Conservation (phyloP, 225 moss, liverwort and hornwort genomes). For the Neckera pumila region DNA sequence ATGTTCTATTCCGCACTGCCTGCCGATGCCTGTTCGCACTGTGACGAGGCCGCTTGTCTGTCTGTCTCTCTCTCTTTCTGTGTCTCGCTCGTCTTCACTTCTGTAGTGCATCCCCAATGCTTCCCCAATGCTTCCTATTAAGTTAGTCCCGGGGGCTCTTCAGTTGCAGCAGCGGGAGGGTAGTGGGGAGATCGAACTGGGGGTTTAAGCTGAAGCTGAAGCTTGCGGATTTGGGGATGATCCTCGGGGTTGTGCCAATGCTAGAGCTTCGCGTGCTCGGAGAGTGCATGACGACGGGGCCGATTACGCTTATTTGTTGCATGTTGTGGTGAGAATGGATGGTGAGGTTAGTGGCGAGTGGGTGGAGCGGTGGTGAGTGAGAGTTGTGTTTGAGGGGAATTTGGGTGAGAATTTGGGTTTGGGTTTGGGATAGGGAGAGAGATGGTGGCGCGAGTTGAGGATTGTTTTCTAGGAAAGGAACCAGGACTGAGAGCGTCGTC, state of each 20-base stretch:
- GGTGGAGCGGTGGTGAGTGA: constrained; percentile 11
- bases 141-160: background rate
- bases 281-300: constrained; percentile 18
- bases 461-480: constrained; percentile 28
- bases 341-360: constrained; percentile 23
- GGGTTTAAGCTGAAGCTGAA: background rate
- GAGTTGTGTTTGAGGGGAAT: background rate
- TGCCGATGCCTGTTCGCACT: constrained; percentile 33
- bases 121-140: background rate
- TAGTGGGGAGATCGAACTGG: background rate
- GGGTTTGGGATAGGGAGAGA: background rate
- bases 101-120: background rate
- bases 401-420: background rate
- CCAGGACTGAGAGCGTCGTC: constrained; percentile 6
- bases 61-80: background rate
- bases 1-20: constrained; percentile 18
- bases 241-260: background rate
- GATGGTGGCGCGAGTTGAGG: constrained; percentile 46
- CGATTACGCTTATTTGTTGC: background rate
- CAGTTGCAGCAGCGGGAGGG: background rate
- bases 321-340: background rate
- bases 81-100: background rate
- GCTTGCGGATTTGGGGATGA: background rate
- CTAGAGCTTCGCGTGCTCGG: background rate
- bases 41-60: background rate